These are phyloP conservation scores for Paramyrothecium sp. DNA, from an alignment of 2,329 filamentous ascomycete genomes.

Conservation along the genomic window DNA sequence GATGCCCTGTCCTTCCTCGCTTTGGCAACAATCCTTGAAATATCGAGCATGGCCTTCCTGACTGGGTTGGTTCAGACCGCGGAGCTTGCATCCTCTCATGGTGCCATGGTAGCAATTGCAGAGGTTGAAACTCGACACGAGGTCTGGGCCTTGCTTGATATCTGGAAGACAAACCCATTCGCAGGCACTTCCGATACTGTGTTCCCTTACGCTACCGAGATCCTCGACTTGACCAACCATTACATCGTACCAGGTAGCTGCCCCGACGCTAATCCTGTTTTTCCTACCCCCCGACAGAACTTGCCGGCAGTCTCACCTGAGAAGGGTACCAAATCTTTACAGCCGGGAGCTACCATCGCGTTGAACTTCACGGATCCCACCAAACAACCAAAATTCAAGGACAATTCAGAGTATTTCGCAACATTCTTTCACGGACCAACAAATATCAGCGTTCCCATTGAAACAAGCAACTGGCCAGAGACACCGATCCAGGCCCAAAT, in stretches of 20 bases:
- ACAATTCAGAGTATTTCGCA: background rate
- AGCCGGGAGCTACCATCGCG: background rate
- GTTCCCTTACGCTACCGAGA: conserved; percentile 40
- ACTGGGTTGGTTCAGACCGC: conserved; percentile 33
- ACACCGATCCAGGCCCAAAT: background rate
- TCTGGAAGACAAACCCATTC: conserved; percentile 31
- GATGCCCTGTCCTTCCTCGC: conserved; percentile 9
- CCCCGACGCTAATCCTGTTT: background rate
- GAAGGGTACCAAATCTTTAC: background rate
- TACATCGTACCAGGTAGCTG: conserved; percentile 1
- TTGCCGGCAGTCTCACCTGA: background rate
- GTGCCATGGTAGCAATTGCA: conserved; percentile 32
- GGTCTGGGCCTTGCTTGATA: conserved; percentile 38
- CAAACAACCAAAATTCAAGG: background rate
- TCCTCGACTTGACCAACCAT: conserved; percentile 32
- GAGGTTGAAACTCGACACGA: conserved; percentile 37
- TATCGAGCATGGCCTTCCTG: conserved; percentile 37
- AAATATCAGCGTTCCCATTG: conserved; percentile 1
- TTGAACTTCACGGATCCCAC: conserved; percentile 1
- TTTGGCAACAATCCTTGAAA: conserved; percentile 31
- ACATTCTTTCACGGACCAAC: background rate
- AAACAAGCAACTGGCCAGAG: background rate
- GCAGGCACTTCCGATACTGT: conserved; percentile 37
- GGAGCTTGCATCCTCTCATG: conserved; percentile 26
- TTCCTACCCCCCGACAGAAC: background rate